Base-by-base conservation (phyloP, 371 early-diverging fungal species). In the Nematocida minor region DNA sequence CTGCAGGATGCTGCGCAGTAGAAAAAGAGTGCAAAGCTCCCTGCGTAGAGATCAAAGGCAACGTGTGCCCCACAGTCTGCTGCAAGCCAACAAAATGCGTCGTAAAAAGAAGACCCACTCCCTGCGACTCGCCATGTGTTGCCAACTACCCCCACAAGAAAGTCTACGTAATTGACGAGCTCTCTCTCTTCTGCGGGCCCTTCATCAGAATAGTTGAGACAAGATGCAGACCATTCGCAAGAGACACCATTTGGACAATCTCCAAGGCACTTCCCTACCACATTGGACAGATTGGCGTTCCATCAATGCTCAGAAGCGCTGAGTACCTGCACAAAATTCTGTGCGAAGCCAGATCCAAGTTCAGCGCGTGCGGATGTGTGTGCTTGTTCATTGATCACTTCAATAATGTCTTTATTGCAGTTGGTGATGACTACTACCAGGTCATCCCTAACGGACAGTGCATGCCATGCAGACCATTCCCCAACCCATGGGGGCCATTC, bases 351-450 rank as follows among this genome's bases (percentile, higher is more conserved):
- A 11, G 77, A 20, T 32, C 27, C 20, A 63, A 74, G 63, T 74
- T 74, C 25, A 66, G 66, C 16, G 55, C 11, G 25, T 66, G 66
- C 7, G 77, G 77, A 66, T 74, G 77, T 48, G 77, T 74, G n/a
- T 74, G 77, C 46, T 31, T 74, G 20, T 74, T 74, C 77, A 74
- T 74, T 51, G 77, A 74, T 51, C 51, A 74, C 64, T 64, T 48
- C 77, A 60, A 60, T 32, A 62, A 64, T 38, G 66, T 74, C 16
- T 74, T 34, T 66, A 66, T 74, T 51, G 49, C 64, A 46, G 62
- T 64, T 0, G 77, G 66, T 20, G 66, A 41, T 4, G 48, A 63
- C 25, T 74, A 25, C 64, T 64, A 66, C 63, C 9, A 25, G 27
- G 77, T 74, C 0, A 29, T 46, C 0, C 22, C 55, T 6, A 60